phyloP scores from a whole-genome alignment of 2,329 filamentous ascomycete genomes.

The Dryadomyces quercivorus region DNA sequence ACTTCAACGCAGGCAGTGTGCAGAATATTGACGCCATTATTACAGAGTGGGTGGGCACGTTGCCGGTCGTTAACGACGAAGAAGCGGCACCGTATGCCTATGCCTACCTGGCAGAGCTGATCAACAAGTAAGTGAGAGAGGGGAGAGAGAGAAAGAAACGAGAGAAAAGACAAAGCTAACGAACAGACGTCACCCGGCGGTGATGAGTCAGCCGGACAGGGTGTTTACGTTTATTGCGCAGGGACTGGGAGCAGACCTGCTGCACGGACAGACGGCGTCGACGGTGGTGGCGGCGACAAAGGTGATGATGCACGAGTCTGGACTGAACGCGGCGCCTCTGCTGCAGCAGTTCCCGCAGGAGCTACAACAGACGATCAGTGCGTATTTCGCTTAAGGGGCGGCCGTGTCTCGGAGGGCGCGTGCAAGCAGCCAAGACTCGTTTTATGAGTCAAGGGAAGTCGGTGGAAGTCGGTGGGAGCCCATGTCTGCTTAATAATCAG shows the following conservation, averaged over 20 bases:
- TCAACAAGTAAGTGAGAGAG: slow-evolving; percentile 70
- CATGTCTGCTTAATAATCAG: not conserved
- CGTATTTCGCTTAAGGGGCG: slow-evolving; percentile 45
- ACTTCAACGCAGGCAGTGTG: slow-evolving; percentile 73
- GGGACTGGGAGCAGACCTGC: slow-evolving; percentile 79
- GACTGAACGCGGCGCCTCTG: slow-evolving; percentile 63
- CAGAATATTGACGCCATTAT: slow-evolving; percentile 64
- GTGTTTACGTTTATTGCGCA: slow-evolving; percentile 78
- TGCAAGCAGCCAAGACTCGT: too few species aligned
- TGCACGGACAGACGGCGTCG: slow-evolving; percentile 71
- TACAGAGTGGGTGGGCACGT: slow-evolving; percentile 76
- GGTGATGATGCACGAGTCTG: slow-evolving; percentile 59
- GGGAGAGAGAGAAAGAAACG: not conserved
- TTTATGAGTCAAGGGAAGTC: not conserved
- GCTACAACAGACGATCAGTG: slow-evolving; percentile 67
- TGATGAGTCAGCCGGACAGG: slow-evolving; percentile 65
- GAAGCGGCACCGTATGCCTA: slow-evolving; percentile 96
- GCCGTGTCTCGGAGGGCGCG: not conserved
- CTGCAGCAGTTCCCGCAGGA: slow-evolving; percentile 66
- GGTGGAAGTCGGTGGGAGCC: too few species aligned
- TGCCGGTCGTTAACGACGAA: slow-evolving; percentile 90
- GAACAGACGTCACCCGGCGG: slow-evolving; percentile 68
- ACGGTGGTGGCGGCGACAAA: slow-evolving; percentile 71
- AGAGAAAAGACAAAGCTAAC: not conserved
- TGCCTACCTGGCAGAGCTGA: slow-evolving; percentile 78